Base-by-base conservation (phyloP, 2,329 filamentous ascomycete species). In the Ceratocystis cubensis region DNA sequence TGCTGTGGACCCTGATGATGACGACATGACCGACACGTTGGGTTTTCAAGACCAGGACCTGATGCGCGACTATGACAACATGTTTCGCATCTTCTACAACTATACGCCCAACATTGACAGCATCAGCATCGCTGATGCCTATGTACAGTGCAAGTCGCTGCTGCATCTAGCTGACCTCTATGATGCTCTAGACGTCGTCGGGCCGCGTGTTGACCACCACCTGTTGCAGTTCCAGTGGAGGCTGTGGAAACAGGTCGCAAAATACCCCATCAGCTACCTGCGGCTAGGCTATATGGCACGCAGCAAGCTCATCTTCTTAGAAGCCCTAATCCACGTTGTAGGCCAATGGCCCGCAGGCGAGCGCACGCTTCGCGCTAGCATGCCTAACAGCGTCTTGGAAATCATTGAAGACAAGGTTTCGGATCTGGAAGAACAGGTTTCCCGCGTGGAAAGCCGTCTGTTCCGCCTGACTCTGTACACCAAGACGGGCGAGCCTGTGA, bases 71-170 rank as follows among this genome's bases (percentile, higher is more conserved):
- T 96, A 97, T 75, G 91, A 96, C 74, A 96, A 96, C 74, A 82
- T 97, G 25, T 95, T 97, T 75, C 89, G 92, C 71, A 88, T 94
- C 69, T 96, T 96, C 79, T 97, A 97, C 80, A 96, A 96, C 75
- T 89, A 95, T 74, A 79, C 91, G 0, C 93, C 93, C 0, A 73
- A 85, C 0, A 82, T 97, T 41, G 92, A 96, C 75, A 83, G 84
- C 30, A 82, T 94, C 74, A 96, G 94, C 74, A 96, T 97, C 70
- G 91, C 91, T 65, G 88, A 91, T 69, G 91, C 92, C 28, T 96
- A 96, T 73, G 87, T 94, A 56, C 91, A 96, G 76, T 96, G 91
- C 82, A 96, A 96, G 76, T 88, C 89, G 13, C 83, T 97, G 2
- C 82, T 97, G 50, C 84, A 85, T 13, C 81, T 96, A 20, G 93